Percentiles rank a stretch among this genome's conserved stretches.
Evolutionary conservation across 2,329 filamentous ascomycete genomes (phyloP).

Genomic region (Ophiostoma ulmi): DNA sequence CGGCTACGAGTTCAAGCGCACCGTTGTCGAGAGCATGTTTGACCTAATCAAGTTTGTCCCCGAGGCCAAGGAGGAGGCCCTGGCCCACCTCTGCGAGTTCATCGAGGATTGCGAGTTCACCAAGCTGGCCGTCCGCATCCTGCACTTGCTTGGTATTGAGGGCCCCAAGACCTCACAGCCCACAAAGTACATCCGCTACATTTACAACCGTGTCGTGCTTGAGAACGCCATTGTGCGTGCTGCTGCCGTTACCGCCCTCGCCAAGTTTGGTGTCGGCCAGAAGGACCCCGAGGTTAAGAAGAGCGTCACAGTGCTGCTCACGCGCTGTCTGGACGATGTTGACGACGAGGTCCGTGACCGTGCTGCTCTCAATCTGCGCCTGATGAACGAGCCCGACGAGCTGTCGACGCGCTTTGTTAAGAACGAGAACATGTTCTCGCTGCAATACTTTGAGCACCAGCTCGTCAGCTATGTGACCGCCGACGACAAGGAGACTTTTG

Average conservation of each 20-base stretch:
- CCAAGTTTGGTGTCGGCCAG: slow-evolving; percentile 95
- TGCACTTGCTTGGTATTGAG: slow-evolving; percentile 90
- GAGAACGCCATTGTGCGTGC: slow-evolving; percentile 96
- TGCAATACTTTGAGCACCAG: slow-evolving; percentile 93
- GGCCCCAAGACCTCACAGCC: slow-evolving; percentile 92
- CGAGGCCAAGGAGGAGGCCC: slow-evolving; percentile 72
- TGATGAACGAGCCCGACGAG: slow-evolving; percentile 90
- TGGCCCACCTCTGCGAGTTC: slow-evolving; percentile 95
- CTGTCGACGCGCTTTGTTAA: slow-evolving; percentile 84
- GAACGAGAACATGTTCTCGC: slow-evolving; percentile 93
- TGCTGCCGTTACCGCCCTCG: slow-evolving; percentile 88
- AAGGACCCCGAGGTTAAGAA: slow-evolving; percentile 95
- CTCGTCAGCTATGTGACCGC: slow-evolving; percentile 96
- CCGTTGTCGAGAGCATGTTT: slow-evolving; percentile 98
- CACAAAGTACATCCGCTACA: slow-evolving; percentile 98
- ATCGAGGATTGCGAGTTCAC: slow-evolving; percentile 99
- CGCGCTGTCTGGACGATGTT: slow-evolving; percentile 88
- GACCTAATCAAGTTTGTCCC: slow-evolving; percentile 98
- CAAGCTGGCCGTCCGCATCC: slow-evolving; percentile 89
- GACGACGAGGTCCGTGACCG: slow-evolving; percentile 97
- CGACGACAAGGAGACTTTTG: slow-evolving; percentile 79
- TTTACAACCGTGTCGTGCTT: slow-evolving; percentile 95
- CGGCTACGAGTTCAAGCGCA: slow-evolving; percentile 96
- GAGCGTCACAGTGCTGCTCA: slow-evolving; percentile 87
- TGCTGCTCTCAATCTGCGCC: slow-evolving; percentile 81